These are phyloP conservation scores for Alnus rubra DNA, from an alignment of 306 rosid genomes.

Conservation along the genomic window DNA sequence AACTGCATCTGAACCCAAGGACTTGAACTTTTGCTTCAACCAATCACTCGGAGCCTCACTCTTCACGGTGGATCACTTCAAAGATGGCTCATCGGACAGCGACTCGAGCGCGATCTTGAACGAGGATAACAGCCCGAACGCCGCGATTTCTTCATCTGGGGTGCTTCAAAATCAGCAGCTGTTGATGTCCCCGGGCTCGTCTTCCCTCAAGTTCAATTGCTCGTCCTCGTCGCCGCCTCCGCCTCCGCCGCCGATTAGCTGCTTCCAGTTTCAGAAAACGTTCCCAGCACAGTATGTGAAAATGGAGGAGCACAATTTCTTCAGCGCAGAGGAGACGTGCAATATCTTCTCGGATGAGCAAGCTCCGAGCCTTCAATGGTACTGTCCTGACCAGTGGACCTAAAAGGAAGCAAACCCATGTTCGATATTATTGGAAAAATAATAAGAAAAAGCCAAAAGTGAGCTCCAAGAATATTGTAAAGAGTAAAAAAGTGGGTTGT, in stretches of 20 bases:
- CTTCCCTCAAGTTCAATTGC: constrained; percentile 43
- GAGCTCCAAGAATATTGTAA: constrained; percentile 18
- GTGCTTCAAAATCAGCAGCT: constrained; percentile 43
- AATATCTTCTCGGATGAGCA: constrained; percentile 90
- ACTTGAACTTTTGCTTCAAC: constrained; percentile 39
- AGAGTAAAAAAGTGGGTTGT: constrained; percentile 17
- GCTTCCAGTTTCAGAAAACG: constrained; percentile 64
- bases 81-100: constrained; percentile 90
- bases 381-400: constrained; percentile 68
- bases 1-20: constrained; percentile 47
- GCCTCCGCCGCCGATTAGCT: constrained; percentile 45
- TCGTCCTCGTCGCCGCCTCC: constrained; percentile 30
- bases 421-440: constrained; percentile 4
- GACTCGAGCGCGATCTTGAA: constrained; percentile 89
- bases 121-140: constrained; percentile 71
- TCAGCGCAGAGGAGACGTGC: constrained; percentile 76
- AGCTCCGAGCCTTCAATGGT: constrained; percentile 89
- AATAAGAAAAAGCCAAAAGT: constrained; percentile 6
- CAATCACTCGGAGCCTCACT: constrained; percentile 31
- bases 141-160: constrained; percentile 49
- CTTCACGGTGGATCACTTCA: constrained; percentile 44
- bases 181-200: constrained; percentile 41
- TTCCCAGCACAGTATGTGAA: constrained; percentile 67
- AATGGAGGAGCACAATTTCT: constrained; percentile 91
- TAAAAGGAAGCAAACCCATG: constrained; percentile 6